Evolutionary conservation across 768 basidiomycete genomes (phyloP).

Genomic region (Tricholoma bakamatsutake): DNA sequence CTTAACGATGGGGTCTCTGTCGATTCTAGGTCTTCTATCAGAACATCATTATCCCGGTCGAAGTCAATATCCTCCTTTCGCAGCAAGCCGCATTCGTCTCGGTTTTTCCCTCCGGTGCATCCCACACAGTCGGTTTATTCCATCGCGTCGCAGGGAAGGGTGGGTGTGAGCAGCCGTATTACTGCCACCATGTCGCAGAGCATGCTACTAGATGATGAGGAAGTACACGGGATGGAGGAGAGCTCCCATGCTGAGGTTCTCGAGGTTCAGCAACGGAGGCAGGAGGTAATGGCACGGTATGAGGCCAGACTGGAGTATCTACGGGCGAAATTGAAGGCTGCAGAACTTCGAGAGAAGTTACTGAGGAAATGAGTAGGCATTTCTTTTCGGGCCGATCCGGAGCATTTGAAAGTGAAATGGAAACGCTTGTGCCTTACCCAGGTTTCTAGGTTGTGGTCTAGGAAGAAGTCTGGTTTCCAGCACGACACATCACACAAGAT

Average conservation of each 20-base stretch:
- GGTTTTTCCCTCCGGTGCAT: conserved; percentile 23
- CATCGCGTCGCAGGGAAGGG: conserved; percentile 36
- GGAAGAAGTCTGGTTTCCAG: too few species aligned
- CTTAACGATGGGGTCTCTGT: conserved; percentile 37
- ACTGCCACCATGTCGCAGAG: conserved; percentile 30
- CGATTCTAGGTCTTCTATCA: conserved; percentile 36
- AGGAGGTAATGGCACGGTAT: conserved; percentile 65
- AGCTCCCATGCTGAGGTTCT: conserved; percentile 44
- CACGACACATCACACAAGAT: too few species aligned
- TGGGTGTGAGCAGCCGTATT: conserved; percentile 32
- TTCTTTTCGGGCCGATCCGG: background rate
- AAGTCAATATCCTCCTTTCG: conserved; percentile 30
- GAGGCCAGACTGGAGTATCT: conserved; percentile 69
- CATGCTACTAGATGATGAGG: conserved; percentile 17
- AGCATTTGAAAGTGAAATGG: too few species aligned
- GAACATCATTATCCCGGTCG: conserved; percentile 36
- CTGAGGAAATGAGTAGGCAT: conserved; percentile 21
- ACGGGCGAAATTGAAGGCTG: conserved; percentile 67
- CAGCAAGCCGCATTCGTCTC: conserved; percentile 22
- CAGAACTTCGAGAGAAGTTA: conserved; percentile 56
- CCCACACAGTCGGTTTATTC: conserved; percentile 51
- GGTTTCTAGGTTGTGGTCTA: too few species aligned
- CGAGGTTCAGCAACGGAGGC: conserved; percentile 59
- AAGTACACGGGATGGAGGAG: conserved; percentile 14
- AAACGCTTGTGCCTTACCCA: too few species aligned